A percentile compares a stretch with the other conserved stretches of the same genome.
phyloP scores from a whole-genome alignment of 352 stramenopile species.

The Globisporangium iwayamae region DNA sequence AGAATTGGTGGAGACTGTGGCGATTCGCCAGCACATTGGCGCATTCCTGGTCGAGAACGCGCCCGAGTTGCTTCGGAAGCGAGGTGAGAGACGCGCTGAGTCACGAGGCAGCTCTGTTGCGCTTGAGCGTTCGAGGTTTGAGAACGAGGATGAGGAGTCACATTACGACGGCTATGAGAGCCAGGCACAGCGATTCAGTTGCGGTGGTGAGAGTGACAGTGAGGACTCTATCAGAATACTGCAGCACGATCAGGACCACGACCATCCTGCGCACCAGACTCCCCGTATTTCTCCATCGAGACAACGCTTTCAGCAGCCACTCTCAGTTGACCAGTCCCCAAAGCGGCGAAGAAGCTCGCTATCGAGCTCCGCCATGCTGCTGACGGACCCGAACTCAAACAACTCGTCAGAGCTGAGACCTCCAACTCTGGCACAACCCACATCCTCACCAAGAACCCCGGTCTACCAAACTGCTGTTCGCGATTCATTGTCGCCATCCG shows the following conservation, averaged over 20 bases:
- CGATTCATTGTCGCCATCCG: neutral
- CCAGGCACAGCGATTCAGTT: neutral
- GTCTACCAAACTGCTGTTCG: neutral
- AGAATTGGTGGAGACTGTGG: constrained; percentile 3
- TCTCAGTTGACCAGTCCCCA: neutral
- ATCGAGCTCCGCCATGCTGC: neutral
- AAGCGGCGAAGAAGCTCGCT: neutral
- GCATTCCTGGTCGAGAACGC: constrained; percentile 24
- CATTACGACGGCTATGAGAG: neutral
- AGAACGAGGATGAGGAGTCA: neutral
- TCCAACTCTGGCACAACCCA: neutral
- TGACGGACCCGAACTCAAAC: neutral
- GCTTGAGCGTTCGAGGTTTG: neutral
- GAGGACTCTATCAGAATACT: neutral
- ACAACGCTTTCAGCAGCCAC: neutral
- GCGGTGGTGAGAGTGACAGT: neutral
- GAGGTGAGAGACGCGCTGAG: neutral
- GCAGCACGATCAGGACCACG: neutral
- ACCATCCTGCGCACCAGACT: neutral
- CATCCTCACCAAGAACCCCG: neutral
- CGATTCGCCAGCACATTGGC: constrained; percentile 8
- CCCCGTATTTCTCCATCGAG: neutral
- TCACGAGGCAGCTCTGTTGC: neutral
- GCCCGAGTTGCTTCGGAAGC: constrained; percentile 15
- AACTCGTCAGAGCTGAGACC: neutral